Evolutionary conservation across 1,139 yeast genomes (phyloP), one percentile per base, ranked within the genome.

Genomic region (Suhomyces taliae): DNA sequence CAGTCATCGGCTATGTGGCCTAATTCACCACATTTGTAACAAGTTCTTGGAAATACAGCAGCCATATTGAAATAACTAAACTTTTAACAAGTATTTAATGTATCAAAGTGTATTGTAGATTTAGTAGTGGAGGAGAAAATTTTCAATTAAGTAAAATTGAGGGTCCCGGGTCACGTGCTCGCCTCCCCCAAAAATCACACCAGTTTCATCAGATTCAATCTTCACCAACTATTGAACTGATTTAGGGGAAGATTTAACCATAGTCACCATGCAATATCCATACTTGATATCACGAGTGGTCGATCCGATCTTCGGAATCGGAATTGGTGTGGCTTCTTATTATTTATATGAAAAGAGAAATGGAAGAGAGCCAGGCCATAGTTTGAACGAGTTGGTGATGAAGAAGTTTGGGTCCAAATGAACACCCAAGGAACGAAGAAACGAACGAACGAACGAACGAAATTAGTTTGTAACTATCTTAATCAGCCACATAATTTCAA

Each of bases 1-100:
- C 97, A 90, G 65, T 81, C 84, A 66, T 87, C 95, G 54, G 96
- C 96, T 64, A 88, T 79, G 76, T 90, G 96, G 59, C 96, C 96
- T 57, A 87, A 79, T 74, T 88, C 89, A 63, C 97, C 96, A 75
- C 97, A 90, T 72, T 88, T 89, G 79, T 82, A 87, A 77, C 95
- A 87, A 57, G 90, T 85, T 81, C 87, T 85, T 72, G 89, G 90
- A 74, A 83, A 85, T 68, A 81, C 78, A 58, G 83, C 80, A 69
- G 83, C 83, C 81, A 77, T 78, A 43, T 39, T 53, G 41, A 10
- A n/a, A 14, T 36, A 14, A 14, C 12, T 34, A 29, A 11, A 7
- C 15, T 14, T 14, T 14, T 29, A 9, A 19, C 15, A 34, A 19
- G 12, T 19, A 4, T 11, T 8, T 9, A 8, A 29, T 26, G 12